These are phyloP conservation scores for Dalbergia cochinchinensis DNA, from an alignment of 306 rosid species.

Conservation along the genomic window DNA sequence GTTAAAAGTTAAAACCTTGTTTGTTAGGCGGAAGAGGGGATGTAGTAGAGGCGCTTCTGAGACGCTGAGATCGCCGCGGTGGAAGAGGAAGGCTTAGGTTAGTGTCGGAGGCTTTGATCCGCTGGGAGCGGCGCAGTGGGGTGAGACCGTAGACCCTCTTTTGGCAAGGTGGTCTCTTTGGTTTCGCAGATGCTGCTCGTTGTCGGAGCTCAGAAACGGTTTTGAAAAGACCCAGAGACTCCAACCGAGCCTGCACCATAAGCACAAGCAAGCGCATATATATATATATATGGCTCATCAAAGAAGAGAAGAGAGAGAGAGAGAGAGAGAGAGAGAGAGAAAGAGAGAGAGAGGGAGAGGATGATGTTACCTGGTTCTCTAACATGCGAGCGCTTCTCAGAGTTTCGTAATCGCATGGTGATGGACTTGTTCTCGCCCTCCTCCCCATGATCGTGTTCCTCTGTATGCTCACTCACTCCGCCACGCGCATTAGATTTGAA, in stretches of 20 bases:
- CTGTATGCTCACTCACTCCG: not conserved
- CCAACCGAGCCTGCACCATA: conserved; percentile 61
- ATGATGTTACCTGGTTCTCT: conserved; percentile 62
- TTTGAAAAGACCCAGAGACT: conserved; percentile 60
- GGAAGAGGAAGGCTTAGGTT: not conserved
- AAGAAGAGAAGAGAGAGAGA: not conserved
- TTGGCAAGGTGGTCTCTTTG: not conserved
- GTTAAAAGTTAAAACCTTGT: conserved; percentile 31
- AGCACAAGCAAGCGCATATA: too few species aligned
- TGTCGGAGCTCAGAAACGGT: conserved; percentile 59
- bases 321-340: not conserved
- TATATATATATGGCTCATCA: not conserved
- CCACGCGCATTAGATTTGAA: not conserved
- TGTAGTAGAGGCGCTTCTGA: not conserved
- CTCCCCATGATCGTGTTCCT: not conserved
- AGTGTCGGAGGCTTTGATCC: conserved; percentile 46
- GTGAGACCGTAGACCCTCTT: conserved; percentile 41
- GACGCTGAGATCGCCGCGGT: conserved; percentile 35
- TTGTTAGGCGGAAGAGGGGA: not conserved
- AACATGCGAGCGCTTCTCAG: conserved; percentile 66
- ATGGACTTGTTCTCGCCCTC: conserved; percentile 26
- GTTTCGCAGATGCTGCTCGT: not conserved
- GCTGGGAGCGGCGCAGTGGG: conserved; percentile 67
- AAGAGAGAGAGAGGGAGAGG: too few species aligned
- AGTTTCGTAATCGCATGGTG: conserved; percentile 55